Percentiles rank a stretch among this genome's conserved stretches.
Conservation (phyloP, 352 stramenopile species). For the Phytopythium sindhum region DNA sequence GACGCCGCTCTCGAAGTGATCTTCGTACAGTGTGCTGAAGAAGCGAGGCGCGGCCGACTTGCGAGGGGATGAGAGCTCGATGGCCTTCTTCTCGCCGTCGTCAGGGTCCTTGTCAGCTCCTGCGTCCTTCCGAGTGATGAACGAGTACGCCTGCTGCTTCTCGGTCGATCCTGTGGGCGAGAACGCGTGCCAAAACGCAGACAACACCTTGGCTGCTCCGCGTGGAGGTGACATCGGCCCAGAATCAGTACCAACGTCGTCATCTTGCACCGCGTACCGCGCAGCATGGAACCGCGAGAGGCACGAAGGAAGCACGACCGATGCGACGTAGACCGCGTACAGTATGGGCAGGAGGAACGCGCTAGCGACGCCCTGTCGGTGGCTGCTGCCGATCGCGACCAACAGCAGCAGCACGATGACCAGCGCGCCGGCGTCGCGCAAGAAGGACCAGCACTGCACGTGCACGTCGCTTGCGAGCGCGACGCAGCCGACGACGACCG, state of each 20-base stretch:
- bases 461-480: slow-evolving; percentile 68
- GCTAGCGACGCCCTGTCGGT: slow-evolving; percentile 16
- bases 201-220: slow-evolving; percentile 35
- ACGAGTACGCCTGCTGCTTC: slow-evolving; percentile 30
- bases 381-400: slow-evolving; percentile 27
- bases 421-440: slow-evolving; percentile 55
- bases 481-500: slow-evolving; percentile 88
- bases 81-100: not conserved
- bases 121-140: slow-evolving; percentile 35
- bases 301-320: slow-evolving; percentile 55
- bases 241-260: not conserved
- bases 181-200: slow-evolving; percentile 76
- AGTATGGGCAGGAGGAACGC: slow-evolving; percentile 45
- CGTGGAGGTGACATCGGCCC: not conserved
- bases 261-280: not conserved
- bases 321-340: slow-evolving; percentile 60
- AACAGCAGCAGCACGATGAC: slow-evolving; percentile 47
- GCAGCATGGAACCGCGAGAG: slow-evolving; percentile 25
- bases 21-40: slow-evolving; percentile 43
- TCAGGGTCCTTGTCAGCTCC: not conserved
- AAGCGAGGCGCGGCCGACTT: slow-evolving; percentile 26
- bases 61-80: slow-evolving; percentile 18
- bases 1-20: slow-evolving; percentile 58
- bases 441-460: slow-evolving; percentile 65
- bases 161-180: slow-evolving; percentile 24